Percentiles rank a stretch among this genome's conserved stretches.
Evolutionary conservation across 306 rosid species (phyloP).

Genomic region (Castanea crenata): DNA sequence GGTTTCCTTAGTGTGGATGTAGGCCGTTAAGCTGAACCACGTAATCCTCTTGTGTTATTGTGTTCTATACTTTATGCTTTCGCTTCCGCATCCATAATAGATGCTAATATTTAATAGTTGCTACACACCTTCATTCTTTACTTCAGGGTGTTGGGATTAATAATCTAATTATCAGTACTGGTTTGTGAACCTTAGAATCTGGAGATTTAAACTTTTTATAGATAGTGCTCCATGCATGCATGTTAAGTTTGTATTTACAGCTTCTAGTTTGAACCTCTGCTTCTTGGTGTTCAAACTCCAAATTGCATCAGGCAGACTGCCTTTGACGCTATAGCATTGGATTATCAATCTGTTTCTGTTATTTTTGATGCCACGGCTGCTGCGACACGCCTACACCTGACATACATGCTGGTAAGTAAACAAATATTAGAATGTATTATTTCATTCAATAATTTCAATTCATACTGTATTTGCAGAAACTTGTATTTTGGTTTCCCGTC

Average conservation of each 20-base stretch:
- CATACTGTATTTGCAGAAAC: neutral
- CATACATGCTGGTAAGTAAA: conserved; percentile 54
- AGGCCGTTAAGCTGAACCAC: no score
- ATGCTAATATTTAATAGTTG: conserved; percentile 42
- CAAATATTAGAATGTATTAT: neutral
- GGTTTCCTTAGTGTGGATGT: no score
- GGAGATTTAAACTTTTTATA: neutral
- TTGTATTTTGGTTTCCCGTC: neutral
- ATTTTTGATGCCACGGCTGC: conserved; percentile 90
- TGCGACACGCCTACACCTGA: conserved; percentile 49
- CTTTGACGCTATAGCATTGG: conserved; percentile 78
- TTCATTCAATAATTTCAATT: conserved; percentile 1
- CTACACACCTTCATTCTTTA: conserved; percentile 71
- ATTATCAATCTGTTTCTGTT: conserved; percentile 64
- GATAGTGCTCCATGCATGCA: neutral
- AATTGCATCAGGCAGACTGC: conserved; percentile 94
- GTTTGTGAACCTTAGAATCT: conserved; percentile 36
- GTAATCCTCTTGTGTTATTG: no score
- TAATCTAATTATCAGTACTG: conserved; percentile 55
- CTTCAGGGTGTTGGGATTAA: conserved; percentile 65
- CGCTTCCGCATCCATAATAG: no score
- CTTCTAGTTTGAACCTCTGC: conserved; percentile 9
- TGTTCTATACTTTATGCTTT: no score
- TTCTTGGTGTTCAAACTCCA: conserved; percentile 91
- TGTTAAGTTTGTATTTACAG: neutral